A percentile compares a stretch with the other conserved stretches of the same genome.
phyloP scores from a whole-genome alignment of 768 basidiomycete species.

The Hypsizygus marmoreus region DNA sequence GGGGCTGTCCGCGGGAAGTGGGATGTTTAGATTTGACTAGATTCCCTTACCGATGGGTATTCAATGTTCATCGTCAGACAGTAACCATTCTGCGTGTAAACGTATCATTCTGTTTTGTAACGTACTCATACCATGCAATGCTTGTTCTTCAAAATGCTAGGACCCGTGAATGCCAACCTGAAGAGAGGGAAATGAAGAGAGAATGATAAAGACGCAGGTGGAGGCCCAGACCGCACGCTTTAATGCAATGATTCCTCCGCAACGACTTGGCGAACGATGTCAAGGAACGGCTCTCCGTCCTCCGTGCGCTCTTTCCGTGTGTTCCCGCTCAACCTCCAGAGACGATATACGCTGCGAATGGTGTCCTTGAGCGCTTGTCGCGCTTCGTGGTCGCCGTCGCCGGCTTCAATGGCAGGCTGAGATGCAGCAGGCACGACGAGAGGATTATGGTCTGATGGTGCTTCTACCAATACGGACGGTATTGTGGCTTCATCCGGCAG shows the following conservation, averaged over 20 bases:
- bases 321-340: too few relatives aligned
- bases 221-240: neutral
- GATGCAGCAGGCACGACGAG: constrained; percentile 2
- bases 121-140: too few relatives aligned
- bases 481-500: constrained; percentile 5
- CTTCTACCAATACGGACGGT: constrained; percentile 1
- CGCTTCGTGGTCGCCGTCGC: constrained; percentile 18
- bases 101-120: too few relatives aligned
- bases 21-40: too few relatives aligned
- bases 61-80: too few relatives aligned
- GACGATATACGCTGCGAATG: constrained; percentile 55
- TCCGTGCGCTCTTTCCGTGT: too few relatives aligned
- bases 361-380: constrained; percentile 48
- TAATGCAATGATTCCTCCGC: constrained; percentile 9
- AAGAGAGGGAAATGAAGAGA: too few relatives aligned
- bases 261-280: constrained; percentile 36
- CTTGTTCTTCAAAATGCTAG: neutral
- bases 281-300: constrained; percentile 38
- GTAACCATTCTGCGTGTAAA: too few relatives aligned
- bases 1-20: too few relatives aligned
- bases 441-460: neutral
- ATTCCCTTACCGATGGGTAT: too few relatives aligned
- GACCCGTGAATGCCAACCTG: neutral
- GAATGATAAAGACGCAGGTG: neutral
- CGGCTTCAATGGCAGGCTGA: constrained; percentile 5